These are phyloP conservation scores for Penicillium pancosmium DNA, from an alignment of 495 filamentous ascomycete genomes.

Conservation along the genomic window DNA sequence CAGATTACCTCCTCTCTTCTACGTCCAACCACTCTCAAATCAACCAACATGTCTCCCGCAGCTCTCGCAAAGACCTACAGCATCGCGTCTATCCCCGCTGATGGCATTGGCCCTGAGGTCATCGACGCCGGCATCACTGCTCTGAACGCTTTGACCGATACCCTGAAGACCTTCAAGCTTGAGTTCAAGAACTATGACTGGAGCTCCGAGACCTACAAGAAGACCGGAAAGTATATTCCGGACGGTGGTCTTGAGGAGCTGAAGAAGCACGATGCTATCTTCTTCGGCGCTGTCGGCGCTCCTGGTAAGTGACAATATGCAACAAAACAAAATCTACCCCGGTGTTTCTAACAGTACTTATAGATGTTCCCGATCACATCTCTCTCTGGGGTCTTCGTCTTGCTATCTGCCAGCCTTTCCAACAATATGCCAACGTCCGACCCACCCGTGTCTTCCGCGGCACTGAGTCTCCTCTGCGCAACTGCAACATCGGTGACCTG, in stretches of 20 bases:
- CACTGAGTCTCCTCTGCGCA: constrained; percentile 50
- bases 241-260: constrained; percentile 54
- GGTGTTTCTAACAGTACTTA: constrained; percentile 17
- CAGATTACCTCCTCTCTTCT: background rate
- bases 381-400: constrained; percentile 59
- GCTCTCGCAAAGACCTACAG: constrained; percentile 40
- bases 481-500: constrained; percentile 43
- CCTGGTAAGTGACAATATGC: constrained; percentile 40
- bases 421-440: constrained; percentile 60
- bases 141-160: constrained; percentile 47
- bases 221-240: constrained; percentile 55
- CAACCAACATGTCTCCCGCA: constrained; percentile 8
- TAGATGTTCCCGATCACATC: constrained; percentile 60
- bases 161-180: constrained; percentile 49
- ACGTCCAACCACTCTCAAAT: background rate
- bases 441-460: constrained; percentile 54
- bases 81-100: constrained; percentile 55
- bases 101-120: constrained; percentile 60
- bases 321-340: background rate
- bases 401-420: constrained; percentile 56
- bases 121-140: constrained; percentile 50
- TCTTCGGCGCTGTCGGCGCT: constrained; percentile 60
- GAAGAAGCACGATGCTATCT: constrained; percentile 57
- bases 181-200: constrained; percentile 54
- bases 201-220: constrained; percentile 56